Evolutionary conservation across 129 eudicot genomes (phyloP), one percentile per base, ranked within the genome.

Genomic region (Heracleum sosnowskyi): DNA sequence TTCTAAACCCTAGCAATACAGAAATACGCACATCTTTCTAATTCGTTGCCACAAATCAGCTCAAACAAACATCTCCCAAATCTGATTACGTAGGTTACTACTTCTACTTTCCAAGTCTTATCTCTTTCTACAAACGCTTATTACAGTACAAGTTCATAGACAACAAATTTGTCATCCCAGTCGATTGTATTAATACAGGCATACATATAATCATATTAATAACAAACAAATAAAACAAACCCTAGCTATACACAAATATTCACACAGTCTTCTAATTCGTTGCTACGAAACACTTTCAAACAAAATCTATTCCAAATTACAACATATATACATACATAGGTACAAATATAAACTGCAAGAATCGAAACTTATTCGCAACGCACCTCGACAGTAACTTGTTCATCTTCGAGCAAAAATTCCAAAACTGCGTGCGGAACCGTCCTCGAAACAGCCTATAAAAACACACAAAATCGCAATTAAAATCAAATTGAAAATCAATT

Each of bases 341-440:
- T 7, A 29, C 2, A 2, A 1, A 24, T 22, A 11, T 4, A 29
- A 31, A 66, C 31, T 31, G 72, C 9, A 24, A 28, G 22, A 66
- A 66, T 66, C 68, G 4, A 66, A 13, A 15, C 24, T 66, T 11
- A 66, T 31, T 16, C 0, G 24, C 72, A 70, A 72, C 51, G 4
- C 24, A 91, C 99, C 96, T 91, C 94, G 0, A 85, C 88, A 31
- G 84, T 76, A n/a, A 92, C 88, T 34, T 69, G 79, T 80, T 95
- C 99, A 33, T 74, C 89, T 76, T 92, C 86, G 57, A 92, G 79
- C 90, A 92, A 81, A 76, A 87, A 83, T 34, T 81, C 88, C 78
- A 86, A 78, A 47, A 87, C 42, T 28, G 88, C 90, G 20, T 70
- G 81, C 40, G 91, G 87, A 57, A 85, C 89, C 55, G 95, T 78